Conservation (phyloP, 495 filamentous ascomycete species). For the Achaetomiella virescens region DNA sequence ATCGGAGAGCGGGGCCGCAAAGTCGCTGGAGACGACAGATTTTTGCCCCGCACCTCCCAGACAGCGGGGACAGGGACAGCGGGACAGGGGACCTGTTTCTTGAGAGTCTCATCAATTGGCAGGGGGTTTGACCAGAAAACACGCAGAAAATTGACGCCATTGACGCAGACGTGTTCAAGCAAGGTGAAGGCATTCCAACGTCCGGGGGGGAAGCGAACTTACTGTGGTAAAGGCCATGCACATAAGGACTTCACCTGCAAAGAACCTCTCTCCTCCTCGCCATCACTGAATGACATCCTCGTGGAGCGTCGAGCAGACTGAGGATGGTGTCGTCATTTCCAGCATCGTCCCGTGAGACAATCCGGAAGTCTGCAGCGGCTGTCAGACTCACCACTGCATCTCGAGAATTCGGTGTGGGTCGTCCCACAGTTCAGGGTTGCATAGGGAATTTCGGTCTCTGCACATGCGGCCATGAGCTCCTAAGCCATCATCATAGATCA, state of each 20-base stretch:
- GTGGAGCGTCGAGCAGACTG: not conserved
- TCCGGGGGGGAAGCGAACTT: not conserved
- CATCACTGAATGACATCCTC: no score
- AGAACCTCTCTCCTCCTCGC: no score
- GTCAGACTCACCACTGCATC: no score
- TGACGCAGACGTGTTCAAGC: not conserved
- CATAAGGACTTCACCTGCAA: no score
- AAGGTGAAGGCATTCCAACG: not conserved
- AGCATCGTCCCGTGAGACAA: no score
- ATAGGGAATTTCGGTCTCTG: not conserved
- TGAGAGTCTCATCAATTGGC: not conserved
- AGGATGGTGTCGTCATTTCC: no score
- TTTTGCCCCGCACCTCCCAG: slow-evolving; percentile 19
- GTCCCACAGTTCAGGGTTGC: not conserved
- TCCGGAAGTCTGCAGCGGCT: no score
- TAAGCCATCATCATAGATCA: no score
- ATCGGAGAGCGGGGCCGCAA: slow-evolving; percentile 15
- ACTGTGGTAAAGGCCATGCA: no score
- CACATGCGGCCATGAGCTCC: not conserved
- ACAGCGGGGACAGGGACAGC: slow-evolving; percentile 1
- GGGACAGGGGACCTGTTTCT: not conserved
- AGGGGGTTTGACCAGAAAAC: not conserved
- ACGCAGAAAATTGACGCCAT: not conserved
- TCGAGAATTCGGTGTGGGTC: not conserved
- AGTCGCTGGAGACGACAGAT: slow-evolving; percentile 7